Evolutionary conservation across 129 eudicot species (phyloP).

Genomic region (Cynara cardunculus): DNA sequence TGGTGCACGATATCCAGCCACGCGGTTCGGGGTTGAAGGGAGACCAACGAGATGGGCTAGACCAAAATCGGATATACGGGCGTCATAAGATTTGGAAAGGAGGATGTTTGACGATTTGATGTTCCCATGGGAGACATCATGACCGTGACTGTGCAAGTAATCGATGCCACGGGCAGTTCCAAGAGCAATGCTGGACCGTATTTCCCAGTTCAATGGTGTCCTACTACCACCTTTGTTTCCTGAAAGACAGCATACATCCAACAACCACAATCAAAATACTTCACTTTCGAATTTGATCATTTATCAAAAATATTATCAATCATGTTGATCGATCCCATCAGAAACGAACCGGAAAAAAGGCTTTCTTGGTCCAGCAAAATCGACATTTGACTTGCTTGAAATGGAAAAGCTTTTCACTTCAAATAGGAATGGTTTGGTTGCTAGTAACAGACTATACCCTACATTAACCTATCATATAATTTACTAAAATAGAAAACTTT

Average conservation of each 20-base stretch:
- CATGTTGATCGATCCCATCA: not conserved
- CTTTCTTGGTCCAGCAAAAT: not conserved
- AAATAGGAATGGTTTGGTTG: not conserved
- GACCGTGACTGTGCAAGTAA: slow-evolving; percentile 68
- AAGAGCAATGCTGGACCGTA: slow-evolving; percentile 74
- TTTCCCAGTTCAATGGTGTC: slow-evolving; percentile 78
- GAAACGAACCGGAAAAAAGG: not conserved
- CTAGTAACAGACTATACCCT: not conserved
- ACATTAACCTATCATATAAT: not conserved
- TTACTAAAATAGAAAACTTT: not conserved
- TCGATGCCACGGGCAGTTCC: slow-evolving; percentile 87
- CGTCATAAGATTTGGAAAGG: slow-evolving; percentile 64
- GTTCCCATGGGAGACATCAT: slow-evolving; percentile 68
- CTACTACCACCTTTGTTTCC: slow-evolving; percentile 88
- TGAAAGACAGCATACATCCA: slow-evolving; percentile 10
- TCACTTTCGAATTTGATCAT: not conserved
- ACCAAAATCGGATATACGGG: slow-evolving; percentile 84
- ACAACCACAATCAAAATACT: not conserved
- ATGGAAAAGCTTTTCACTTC: not conserved
- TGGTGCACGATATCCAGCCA: slow-evolving; percentile 91
- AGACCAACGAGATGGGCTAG: slow-evolving; percentile 66
- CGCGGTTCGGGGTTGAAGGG: slow-evolving; percentile 69
- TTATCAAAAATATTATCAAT: not conserved
- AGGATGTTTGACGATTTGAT: slow-evolving; percentile 87
- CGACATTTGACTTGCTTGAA: not conserved